Percentiles rank a stretch among this genome's conserved stretches.
Evolutionary conservation across 257 asterid genomes (phyloP).

Genomic region (Solanum pennellii): DNA sequence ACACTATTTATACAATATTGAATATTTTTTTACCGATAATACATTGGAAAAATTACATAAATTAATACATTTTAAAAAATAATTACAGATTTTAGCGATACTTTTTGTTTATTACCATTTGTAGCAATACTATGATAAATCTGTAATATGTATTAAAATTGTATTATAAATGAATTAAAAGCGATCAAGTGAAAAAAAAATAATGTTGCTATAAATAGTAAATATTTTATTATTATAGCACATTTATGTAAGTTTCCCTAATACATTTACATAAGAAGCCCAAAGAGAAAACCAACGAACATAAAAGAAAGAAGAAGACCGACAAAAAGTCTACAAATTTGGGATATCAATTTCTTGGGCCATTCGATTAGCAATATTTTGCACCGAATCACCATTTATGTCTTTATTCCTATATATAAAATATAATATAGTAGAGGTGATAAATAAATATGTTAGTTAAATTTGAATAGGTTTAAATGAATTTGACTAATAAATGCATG

Average conservation of each 20-base stretch:
- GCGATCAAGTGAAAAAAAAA: no score
- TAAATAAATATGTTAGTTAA: neutral
- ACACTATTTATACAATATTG: neutral
- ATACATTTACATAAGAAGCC: neutral
- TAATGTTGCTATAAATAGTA: no score
- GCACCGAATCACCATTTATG: neutral
- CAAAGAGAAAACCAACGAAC: neutral
- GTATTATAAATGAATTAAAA: no score
- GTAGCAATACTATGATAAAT: no score
- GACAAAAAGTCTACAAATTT: neutral
- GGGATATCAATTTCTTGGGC: neutral
- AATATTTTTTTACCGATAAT: neutral
- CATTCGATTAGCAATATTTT: neutral
- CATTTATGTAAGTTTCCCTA: no score
- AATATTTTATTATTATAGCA: no score
- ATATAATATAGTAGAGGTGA: neutral
- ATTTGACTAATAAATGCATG: neutral
- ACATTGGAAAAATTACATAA: no score
- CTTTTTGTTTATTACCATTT: no score
- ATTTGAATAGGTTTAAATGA: neutral
- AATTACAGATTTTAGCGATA: no score
- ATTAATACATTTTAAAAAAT: no score
- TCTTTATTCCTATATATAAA: neutral
- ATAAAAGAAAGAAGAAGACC: neutral
- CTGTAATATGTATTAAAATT: no score